These are phyloP conservation scores for Neopestalotiopsis rosae DNA, from an alignment of 2,329 filamentous ascomycete genomes.

Conservation along the genomic window DNA sequence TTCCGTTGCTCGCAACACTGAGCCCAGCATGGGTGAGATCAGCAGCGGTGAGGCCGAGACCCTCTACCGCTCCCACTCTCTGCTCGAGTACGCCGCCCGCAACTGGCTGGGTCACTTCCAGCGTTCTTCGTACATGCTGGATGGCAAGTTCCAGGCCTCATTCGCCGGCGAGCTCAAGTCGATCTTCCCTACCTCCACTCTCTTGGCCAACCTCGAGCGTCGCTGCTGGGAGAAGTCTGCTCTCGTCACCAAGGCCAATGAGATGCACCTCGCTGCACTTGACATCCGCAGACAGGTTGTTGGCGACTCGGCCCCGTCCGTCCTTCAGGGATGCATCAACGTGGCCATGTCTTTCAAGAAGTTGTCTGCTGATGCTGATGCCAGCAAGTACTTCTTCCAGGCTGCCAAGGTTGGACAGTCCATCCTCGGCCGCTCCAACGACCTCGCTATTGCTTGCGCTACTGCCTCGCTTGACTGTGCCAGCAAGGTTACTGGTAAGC, in stretches of 20 bases:
- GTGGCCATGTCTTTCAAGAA: slow-evolving; percentile 1
- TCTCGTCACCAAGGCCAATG: not conserved
- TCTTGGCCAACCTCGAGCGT: not conserved
- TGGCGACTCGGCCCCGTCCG: not conserved
- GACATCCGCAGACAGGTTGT: not conserved
- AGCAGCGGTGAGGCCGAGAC: not conserved
- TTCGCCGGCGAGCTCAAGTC: not conserved
- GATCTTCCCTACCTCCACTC: not conserved
- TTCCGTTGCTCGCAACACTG: not conserved
- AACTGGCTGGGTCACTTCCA: not conserved
- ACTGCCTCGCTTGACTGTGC: slow-evolving; percentile 20
- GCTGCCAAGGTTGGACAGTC: slow-evolving; percentile 1
- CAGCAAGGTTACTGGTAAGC: slow-evolving; percentile 10
- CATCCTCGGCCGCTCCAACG: not conserved
- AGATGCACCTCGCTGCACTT: not conserved
- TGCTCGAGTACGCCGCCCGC: not conserved
- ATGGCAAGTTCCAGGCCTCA: not conserved
- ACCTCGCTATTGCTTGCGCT: not conserved
- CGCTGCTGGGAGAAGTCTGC: not conserved
- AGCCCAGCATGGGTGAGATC: slow-evolving; percentile 1
- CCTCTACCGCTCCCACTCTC: not conserved
- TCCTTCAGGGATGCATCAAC: slow-evolving; percentile 1
- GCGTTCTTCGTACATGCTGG: not conserved
- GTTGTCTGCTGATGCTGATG: not conserved
- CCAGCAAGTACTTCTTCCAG: slow-evolving; percentile 1